Evolutionary conservation across 805 yeast genomes (phyloP).

Genomic region (Blastobotrys terrestris): DNA sequence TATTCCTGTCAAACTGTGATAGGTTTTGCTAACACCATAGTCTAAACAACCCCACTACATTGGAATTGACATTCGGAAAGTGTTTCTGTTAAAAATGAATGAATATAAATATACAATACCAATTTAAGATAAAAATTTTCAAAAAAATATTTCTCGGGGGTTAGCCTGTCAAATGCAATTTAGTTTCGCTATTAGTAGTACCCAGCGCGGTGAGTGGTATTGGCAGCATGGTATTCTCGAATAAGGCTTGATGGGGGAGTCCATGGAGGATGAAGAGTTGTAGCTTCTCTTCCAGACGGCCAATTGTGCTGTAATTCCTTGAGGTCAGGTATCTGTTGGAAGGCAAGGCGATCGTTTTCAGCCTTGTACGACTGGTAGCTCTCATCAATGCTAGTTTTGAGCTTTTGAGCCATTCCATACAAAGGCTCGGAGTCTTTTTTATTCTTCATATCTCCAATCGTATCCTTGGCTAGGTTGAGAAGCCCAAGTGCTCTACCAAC

Average conservation of each 20-base stretch:
- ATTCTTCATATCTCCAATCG: slow-evolving; percentile 14
- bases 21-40: too few relatives aligned
- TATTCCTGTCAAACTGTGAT: too few relatives aligned
- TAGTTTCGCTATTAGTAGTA: not conserved
- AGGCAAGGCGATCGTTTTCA: slow-evolving; percentile 28
- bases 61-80: too few relatives aligned
- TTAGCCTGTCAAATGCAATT: too few relatives aligned
- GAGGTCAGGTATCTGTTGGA: slow-evolving; percentile 27
- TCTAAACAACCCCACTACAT: too few relatives aligned
- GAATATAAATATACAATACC: too few relatives aligned
- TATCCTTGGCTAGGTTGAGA: slow-evolving; percentile 19
- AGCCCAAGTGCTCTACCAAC: slow-evolving; percentile 27
- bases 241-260: slow-evolving; percentile 16
- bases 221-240: not conserved
- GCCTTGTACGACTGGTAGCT: slow-evolving; percentile 19
- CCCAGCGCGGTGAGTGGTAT: not conserved
- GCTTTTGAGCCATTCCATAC: slow-evolving; percentile 7
- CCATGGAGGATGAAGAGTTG: slow-evolving; percentile 25
- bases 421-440: slow-evolving; percentile 5
- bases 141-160: too few relatives aligned
- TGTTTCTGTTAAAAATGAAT: too few relatives aligned
- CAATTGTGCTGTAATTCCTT: slow-evolving; percentile 24
- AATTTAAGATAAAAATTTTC: too few relatives aligned
- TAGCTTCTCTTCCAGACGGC: slow-evolving; percentile 32
- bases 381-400: slow-evolving; percentile 14